Percentiles rank a stretch among this genome's conserved stretches.
Conservation (phyloP, 2,329 filamentous ascomycete species). For the Fusarium avenaceum region DNA sequence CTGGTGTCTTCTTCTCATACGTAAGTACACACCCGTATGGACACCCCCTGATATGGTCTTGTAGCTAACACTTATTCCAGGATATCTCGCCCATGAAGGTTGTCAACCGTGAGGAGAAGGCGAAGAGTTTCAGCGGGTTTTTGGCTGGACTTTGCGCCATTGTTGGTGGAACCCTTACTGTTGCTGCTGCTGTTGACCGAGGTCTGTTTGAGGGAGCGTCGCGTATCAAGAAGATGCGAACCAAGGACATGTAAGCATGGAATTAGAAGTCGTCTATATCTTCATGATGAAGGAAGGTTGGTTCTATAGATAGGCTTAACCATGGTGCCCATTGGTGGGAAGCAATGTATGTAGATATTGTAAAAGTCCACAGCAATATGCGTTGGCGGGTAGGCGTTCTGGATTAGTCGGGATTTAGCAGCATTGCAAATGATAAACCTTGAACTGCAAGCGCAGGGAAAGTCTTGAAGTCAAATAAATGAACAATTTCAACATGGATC, state of each 20-base stretch:
- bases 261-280: neutral
- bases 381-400: conserved; percentile 48
- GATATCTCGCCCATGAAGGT: conserved; percentile 99
- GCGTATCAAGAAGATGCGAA: conserved; percentile 86
- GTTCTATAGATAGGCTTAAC: conserved; percentile 22
- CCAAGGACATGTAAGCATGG: conserved; percentile 67
- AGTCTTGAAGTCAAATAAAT: conserved; percentile 12
- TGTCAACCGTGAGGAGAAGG: conserved; percentile 91
- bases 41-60: neutral
- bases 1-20: conserved; percentile 98
- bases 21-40: conserved; percentile 67
- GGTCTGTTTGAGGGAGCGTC: conserved; percentile 90
- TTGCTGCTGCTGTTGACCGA: conserved; percentile 92
- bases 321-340: conserved; percentile 20
- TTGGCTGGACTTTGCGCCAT: conserved; percentile 94
- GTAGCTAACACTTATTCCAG: conserved; percentile 58
- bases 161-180: conserved; percentile 93
- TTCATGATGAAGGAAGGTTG: conserved; percentile 19
- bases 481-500: conserved; percentile 10
- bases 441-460: neutral
- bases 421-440: conserved; percentile 31
- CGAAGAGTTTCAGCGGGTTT: conserved; percentile 93
- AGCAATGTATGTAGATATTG: conserved; percentile 39
- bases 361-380: conserved; percentile 45
- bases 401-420: conserved; percentile 44